A percentile compares a stretch with the other conserved stretches of the same genome.
Conservation (phyloP, 495 filamentous ascomycete genomes). For the Aspergillus funiculosus region DNA sequence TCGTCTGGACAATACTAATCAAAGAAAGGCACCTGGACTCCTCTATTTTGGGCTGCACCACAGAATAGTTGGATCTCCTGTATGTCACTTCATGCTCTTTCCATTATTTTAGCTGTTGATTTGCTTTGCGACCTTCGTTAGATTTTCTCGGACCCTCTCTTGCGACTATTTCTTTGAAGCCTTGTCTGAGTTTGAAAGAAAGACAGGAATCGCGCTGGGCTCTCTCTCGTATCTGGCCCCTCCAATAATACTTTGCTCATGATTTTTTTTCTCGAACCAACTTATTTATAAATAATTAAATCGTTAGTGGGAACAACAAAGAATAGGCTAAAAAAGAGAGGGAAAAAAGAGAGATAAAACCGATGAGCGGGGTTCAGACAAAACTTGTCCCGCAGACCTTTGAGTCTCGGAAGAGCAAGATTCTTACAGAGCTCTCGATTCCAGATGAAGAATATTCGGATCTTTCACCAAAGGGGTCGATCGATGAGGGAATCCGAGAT, state of each 20-base stretch:
- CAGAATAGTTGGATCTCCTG: not conserved
- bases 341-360: slow-evolving; percentile 6
- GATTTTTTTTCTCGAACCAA: slow-evolving; percentile 7
- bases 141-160: not conserved
- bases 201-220: not conserved
- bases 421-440: slow-evolving; percentile 56
- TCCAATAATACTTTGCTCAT: slow-evolving; percentile 3
- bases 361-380: slow-evolving; percentile 10
- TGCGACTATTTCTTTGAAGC: too few relatives aligned
- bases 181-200: not conserved
- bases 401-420: slow-evolving; percentile 54
- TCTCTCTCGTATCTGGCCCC: not conserved
- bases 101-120: not conserved
- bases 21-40: not conserved
- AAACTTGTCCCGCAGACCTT: slow-evolving; percentile 42
- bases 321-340: slow-evolving; percentile 9
- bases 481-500: slow-evolving; percentile 69
- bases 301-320: not conserved
- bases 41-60: not conserved
- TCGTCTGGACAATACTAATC: not conserved
- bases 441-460: slow-evolving; percentile 66
- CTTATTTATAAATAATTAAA: not conserved
- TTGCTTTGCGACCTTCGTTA: not conserved
- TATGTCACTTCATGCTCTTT: not conserved
- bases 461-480: slow-evolving; percentile 75